Percentiles rank a stretch among this genome's conserved stretches.
phyloP scores from a whole-genome alignment of 2,329 filamentous ascomycete genomes.

The Trichoderma oligosporum region DNA sequence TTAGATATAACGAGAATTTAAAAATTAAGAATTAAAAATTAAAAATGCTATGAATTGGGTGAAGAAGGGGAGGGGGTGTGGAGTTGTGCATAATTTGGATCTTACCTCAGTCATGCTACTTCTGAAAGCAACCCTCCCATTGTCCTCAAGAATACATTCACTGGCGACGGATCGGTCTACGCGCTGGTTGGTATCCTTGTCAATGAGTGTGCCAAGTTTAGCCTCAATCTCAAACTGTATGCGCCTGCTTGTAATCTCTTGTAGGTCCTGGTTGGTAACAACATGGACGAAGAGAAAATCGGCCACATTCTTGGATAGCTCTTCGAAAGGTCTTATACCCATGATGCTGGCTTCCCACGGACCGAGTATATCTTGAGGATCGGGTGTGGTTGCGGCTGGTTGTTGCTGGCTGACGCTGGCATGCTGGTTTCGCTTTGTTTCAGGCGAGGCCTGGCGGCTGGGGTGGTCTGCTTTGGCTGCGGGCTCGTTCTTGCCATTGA shows the following conservation, averaged over 20 bases:
- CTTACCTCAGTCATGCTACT: constrained; percentile 87
- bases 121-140: constrained; percentile 64
- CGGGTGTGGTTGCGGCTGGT: constrained; percentile 25
- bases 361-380: constrained; percentile 42
- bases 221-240: constrained; percentile 90
- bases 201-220: constrained; percentile 79
- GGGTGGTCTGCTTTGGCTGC: constrained; percentile 29
- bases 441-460: constrained; percentile 47
- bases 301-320: constrained; percentile 70
- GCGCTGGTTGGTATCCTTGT: constrained; percentile 67
- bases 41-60: background rate
- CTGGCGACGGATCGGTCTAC: constrained; percentile 63
- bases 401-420: constrained; percentile 25
- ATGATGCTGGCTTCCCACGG: constrained; percentile 67
- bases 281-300: constrained; percentile 76
- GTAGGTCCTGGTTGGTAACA: constrained; percentile 61
- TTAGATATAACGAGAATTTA: constrained; percentile 23
- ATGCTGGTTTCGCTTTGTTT: constrained; percentile 37
- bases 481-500: constrained; percentile 39
- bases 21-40: no score
- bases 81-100: constrained; percentile 15
- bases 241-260: constrained; percentile 58
- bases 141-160: constrained; percentile 65
- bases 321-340: constrained; percentile 66
- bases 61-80: background rate